phyloP scores from a whole-genome alignment of 1,139 yeast species.

The Debaryomyces robertsiae region DNA sequence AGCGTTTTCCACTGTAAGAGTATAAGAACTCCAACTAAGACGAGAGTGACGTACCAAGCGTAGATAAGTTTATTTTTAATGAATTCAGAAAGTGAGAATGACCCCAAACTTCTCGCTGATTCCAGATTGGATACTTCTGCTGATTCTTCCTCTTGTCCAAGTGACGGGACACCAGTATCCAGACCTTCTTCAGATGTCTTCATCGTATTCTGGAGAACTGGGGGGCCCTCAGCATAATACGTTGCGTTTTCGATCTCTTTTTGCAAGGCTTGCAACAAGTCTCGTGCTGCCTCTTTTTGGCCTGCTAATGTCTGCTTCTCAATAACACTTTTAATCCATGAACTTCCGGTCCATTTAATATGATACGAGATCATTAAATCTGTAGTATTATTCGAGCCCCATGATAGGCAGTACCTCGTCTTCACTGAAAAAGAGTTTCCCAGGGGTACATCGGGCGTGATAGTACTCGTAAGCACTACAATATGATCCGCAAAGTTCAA shows the following conservation, averaged over 20 bases:
- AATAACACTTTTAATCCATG: constrained; percentile 59
- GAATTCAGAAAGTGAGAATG: constrained; percentile 16
- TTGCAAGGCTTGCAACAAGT: constrained; percentile 31
- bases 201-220: constrained; percentile 10
- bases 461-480: constrained; percentile 40
- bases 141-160: constrained; percentile 10
- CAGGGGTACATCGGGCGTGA: constrained; percentile 64
- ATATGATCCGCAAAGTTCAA: constrained; percentile 41
- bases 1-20: constrained; percentile 27
- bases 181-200: not conserved
- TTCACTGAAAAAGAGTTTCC: constrained; percentile 56
- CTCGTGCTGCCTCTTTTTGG: constrained; percentile 43
- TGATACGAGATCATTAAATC: constrained; percentile 44
- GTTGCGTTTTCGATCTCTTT: constrained; percentile 32
- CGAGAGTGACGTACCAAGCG: constrained; percentile 23
- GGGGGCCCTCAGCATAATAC: constrained; percentile 24
- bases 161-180: not conserved
- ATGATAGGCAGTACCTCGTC: constrained; percentile 49
- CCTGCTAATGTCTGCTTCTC: constrained; percentile 55
- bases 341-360: constrained; percentile 56
- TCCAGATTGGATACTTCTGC: not conserved
- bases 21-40: constrained; percentile 26
- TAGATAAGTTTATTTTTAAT: constrained; percentile 20
- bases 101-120: not conserved
- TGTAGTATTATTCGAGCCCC: constrained; percentile 50